phyloP scores from a whole-genome alignment of 306 rosid species.

The Ammopiptanthus mongolicus region DNA sequence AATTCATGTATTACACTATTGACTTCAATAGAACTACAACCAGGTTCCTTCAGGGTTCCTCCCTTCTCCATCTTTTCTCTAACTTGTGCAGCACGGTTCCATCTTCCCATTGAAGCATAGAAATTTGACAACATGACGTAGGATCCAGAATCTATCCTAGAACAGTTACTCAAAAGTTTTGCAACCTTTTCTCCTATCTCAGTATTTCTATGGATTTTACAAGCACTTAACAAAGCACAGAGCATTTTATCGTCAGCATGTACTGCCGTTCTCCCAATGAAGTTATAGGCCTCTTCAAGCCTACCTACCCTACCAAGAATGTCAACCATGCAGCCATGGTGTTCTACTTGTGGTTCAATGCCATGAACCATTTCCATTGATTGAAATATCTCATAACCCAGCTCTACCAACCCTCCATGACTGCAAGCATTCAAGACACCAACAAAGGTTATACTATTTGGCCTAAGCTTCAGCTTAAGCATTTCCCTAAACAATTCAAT shows the following conservation, averaged over 20 bases:
- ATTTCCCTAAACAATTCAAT: slow-evolving; percentile 28
- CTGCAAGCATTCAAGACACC: slow-evolving; percentile 43
- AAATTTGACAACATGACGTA: slow-evolving; percentile 37
- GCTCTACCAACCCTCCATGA: slow-evolving; percentile 45
- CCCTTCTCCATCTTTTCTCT: slow-evolving; percentile 39
- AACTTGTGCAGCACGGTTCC: slow-evolving; percentile 27
- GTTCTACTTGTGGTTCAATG: slow-evolving; percentile 37
- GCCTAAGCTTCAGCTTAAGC: slow-evolving; percentile 23
- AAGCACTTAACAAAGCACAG: slow-evolving; percentile 47
- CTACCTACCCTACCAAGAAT: slow-evolving; percentile 41
- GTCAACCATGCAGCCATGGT: slow-evolving; percentile 56
- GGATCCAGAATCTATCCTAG: slow-evolving; percentile 36
- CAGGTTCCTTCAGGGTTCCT: slow-evolving; percentile 43
- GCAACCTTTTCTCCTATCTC: slow-evolving; percentile 41
- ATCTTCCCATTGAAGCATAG: slow-evolving; percentile 40
- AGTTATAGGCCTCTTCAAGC: slow-evolving; percentile 38
- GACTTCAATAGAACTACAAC: slow-evolving; percentile 51
- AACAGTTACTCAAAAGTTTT: slow-evolving; percentile 26
- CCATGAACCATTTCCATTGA: slow-evolving; percentile 35
- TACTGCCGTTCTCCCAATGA: slow-evolving; percentile 21
- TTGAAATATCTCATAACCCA: slow-evolving; percentile 36
- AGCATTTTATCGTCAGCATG: slow-evolving; percentile 41
- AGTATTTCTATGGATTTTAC: slow-evolving; percentile 35
- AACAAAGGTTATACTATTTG: slow-evolving; percentile 40
- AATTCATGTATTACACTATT: slow-evolving; percentile 45